Evolutionary conservation across 371 early-diverging fungal genomes (phyloP), one percentile per base, ranked within the genome.

Genomic region (Apophysomyces elegans): DNA sequence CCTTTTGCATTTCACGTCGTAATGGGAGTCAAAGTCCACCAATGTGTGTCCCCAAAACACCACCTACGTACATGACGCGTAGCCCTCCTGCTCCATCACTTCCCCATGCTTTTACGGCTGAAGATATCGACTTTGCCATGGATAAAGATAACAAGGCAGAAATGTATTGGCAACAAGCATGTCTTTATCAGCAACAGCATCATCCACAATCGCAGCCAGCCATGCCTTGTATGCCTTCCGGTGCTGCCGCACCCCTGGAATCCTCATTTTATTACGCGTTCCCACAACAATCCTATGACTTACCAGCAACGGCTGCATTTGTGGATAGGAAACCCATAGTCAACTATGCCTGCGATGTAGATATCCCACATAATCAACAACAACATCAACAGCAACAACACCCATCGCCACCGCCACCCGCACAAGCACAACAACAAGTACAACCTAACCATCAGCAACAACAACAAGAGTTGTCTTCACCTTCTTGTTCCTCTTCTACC

Each of bases 1-100:
- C 83, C 14, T 77, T 79, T 56, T 82, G 83, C 63, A 82, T 79
- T 7, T 74, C 79, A 21, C 68, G 79, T 39, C 75, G 82, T 46
- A 78, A 81, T 56, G 79, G 82, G 21, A 70, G 70, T 32, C 74
- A 75, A 45, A 77, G 73, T 56, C 73, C 75, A 37, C 62, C 73
- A n/a, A 73, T 75, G 6, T 65, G 71, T 44, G 64, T 72, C n/a
- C 78, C 76, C 18, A 71, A 63, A 26, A 68, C 73, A 7, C 73
- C 80, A 58, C 72, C 76, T 9, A 70, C 64, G 14, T 75, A 75
- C 64, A 56, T 67, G 32, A 46, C 60, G 36, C 54, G 43, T 41
- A 56, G 47, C 63, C 50, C 44, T 56, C n/a, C 56, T 37, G 61
- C 38, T 11, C 37, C 64, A 44, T 13, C 61, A 4, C 38, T 59